Conservation (phyloP, 805 yeast species). For the Kurtzmaniella cleridarum region DNA sequence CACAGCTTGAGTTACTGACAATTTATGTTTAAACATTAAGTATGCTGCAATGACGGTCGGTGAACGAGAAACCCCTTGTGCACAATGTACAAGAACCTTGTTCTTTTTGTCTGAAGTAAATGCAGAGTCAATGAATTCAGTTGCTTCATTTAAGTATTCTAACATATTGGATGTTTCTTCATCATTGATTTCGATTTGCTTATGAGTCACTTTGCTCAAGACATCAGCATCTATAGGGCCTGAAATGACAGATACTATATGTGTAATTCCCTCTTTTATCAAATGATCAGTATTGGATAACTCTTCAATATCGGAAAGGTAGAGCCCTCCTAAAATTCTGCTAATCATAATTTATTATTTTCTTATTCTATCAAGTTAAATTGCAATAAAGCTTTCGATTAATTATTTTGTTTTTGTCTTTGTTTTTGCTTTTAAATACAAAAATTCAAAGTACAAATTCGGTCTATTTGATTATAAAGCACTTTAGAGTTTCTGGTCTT, state of each 20-base stretch:
- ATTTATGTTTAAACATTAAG: conserved; percentile 48
- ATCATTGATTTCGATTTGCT: conserved; percentile 71
- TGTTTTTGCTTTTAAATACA: no score
- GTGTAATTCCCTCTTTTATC: conserved; percentile 54
- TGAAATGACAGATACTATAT: conserved; percentile 64
- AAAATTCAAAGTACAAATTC: no score
- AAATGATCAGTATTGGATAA: conserved; percentile 50
- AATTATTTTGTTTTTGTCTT: no score
- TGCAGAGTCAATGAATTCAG: conserved; percentile 62
- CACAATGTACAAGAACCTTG: conserved; percentile 43
- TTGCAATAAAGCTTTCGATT: no score
- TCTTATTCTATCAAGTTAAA: no score
- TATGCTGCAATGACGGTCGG: conserved; percentile 42
- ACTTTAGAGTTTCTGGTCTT: no score
- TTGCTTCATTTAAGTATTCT: conserved; percentile 53
- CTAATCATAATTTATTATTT: conserved; percentile 21
- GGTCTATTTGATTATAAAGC: no score
- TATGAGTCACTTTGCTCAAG: conserved; percentile 40
- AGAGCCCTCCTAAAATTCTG: conserved; percentile 75
- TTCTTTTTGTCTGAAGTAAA: not conserved
- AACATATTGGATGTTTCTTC: conserved; percentile 62
- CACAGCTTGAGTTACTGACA: conserved; percentile 56
- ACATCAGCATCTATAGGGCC: conserved; percentile 56
- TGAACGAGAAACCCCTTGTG: conserved; percentile 49
- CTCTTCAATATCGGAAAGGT: conserved; percentile 69